Conservation (phyloP, 257 asterid genomes). For the Fraxinus anomala region DNA sequence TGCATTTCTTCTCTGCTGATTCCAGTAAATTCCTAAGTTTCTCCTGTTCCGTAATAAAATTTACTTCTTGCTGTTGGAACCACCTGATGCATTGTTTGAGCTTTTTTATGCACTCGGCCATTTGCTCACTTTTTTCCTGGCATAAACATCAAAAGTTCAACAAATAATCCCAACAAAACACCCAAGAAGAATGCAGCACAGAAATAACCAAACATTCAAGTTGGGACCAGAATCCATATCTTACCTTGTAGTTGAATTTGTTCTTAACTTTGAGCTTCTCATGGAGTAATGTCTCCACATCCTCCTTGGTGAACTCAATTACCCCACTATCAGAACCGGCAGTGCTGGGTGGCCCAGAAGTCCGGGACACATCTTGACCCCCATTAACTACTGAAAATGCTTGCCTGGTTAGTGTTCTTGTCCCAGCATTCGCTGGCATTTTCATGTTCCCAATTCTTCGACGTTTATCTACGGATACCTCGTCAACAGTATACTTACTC, state of each 20-base stretch:
- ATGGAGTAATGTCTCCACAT: constrained; percentile 65
- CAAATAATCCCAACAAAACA: constrained; percentile 1
- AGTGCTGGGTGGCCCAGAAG: constrained; percentile 67
- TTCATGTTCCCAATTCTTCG: constrained; percentile 58
- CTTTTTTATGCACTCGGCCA: constrained; percentile 67
- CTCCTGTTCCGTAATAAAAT: constrained; percentile 54
- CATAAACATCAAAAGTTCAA: constrained; percentile 8
- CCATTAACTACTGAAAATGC: constrained; percentile 79
- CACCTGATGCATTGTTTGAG: constrained; percentile 79
- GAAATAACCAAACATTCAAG: constrained; percentile 33
- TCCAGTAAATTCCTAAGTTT: constrained; percentile 57
- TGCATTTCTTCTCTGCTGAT: constrained; percentile 65
- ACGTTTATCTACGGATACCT: constrained; percentile 64
- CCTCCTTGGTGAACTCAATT: constrained; percentile 71
- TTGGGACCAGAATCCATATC: background rate
- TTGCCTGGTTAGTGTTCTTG: constrained; percentile 58
- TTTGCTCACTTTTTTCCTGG: constrained; percentile 43
- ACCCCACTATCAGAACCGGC: constrained; percentile 60
- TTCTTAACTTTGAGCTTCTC: constrained; percentile 74
- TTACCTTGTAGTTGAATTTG: constrained; percentile 39
- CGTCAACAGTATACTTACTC: constrained; percentile 60
- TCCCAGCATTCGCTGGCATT: constrained; percentile 55
- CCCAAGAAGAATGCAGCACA: constrained; percentile 17
- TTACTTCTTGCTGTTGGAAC: constrained; percentile 84
- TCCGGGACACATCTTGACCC: constrained; percentile 62